Evolutionary conservation across 2,329 filamentous ascomycete species (phyloP).

Genomic region (Aspergillus transmontanensis): DNA sequence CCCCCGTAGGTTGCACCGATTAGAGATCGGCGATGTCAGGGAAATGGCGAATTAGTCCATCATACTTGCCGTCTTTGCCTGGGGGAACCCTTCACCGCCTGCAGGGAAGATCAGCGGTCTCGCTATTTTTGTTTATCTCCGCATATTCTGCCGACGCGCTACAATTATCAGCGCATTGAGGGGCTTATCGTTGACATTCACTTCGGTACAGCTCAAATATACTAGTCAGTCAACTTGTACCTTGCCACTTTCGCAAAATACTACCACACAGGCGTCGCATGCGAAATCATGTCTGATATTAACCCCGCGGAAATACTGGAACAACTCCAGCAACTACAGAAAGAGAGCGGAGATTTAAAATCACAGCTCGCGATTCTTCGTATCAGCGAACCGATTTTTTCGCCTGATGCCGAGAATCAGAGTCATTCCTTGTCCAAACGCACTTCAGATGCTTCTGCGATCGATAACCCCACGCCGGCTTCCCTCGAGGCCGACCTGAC

Average conservation of each 20-base stretch:
- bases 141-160: slow-evolving; percentile 16
- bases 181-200: background rate
- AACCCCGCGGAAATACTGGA: slow-evolving; percentile 27
- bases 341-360: slow-evolving; percentile 52
- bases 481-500: slow-evolving; percentile 79
- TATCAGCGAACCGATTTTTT: slow-evolving; percentile 73
- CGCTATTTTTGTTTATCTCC: slow-evolving; percentile 23
- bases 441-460: slow-evolving; percentile 72
- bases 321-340: slow-evolving; percentile 51
- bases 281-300: slow-evolving; percentile 22
- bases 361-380: slow-evolving; percentile 68
- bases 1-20: background rate
- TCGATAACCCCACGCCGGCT: slow-evolving; percentile 70
- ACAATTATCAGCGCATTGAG: background rate
- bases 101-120: slow-evolving; percentile 10
- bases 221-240: background rate
- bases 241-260: background rate
- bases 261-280: background rate
- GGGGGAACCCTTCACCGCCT: slow-evolving; percentile 16
- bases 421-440: slow-evolving; percentile 50
- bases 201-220: background rate
- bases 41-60: background rate
- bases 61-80: background rate
- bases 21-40: background rate
- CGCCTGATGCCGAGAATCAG: slow-evolving; percentile 33